phyloP scores from a whole-genome alignment of 2,329 filamentous ascomycete genomes.

The Aspergillus ochraceoroseus region DNA sequence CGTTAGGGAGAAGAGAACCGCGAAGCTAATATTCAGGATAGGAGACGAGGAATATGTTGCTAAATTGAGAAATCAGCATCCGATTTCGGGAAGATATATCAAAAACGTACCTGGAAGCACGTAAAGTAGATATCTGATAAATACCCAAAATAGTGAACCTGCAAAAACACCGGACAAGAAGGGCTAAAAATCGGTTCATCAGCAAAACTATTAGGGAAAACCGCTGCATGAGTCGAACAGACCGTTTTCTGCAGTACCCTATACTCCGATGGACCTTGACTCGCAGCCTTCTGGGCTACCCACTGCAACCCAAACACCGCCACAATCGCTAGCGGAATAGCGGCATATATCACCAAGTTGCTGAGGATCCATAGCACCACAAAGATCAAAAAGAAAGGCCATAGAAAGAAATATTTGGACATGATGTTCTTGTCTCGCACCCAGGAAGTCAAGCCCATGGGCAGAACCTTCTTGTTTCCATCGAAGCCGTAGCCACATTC shows the following conservation, averaged over 20 bases:
- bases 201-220: not conserved
- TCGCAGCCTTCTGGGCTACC: conserved; percentile 69
- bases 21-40: conserved; percentile 75
- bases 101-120: conserved; percentile 63
- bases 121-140: conserved; percentile 66
- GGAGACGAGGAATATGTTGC: conserved; percentile 62
- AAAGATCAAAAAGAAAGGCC: conserved; percentile 75
- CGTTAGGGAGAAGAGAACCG: conserved; percentile 59
- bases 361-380: conserved; percentile 66
- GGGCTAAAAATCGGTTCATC: conserved; percentile 52
- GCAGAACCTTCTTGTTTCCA: conserved; percentile 63
- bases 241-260: conserved; percentile 84
- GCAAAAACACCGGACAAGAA: conserved; percentile 94
- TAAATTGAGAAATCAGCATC: conserved; percentile 30
- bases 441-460: conserved; percentile 69
- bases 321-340: conserved; percentile 65
- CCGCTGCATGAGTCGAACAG: conserved; percentile 34
- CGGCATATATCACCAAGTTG: conserved; percentile 66
- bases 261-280: conserved; percentile 82
- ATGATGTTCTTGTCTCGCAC: conserved; percentile 72
- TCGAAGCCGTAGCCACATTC: conserved; percentile 81
- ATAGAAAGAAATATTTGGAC: conserved; percentile 81
- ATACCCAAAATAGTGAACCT: conserved; percentile 75
- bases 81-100: not conserved
- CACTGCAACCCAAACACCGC: conserved; percentile 66